Evolutionary conservation across 495 filamentous ascomycete species (phyloP).

Genomic region (Neurospora hispaniola): DNA sequence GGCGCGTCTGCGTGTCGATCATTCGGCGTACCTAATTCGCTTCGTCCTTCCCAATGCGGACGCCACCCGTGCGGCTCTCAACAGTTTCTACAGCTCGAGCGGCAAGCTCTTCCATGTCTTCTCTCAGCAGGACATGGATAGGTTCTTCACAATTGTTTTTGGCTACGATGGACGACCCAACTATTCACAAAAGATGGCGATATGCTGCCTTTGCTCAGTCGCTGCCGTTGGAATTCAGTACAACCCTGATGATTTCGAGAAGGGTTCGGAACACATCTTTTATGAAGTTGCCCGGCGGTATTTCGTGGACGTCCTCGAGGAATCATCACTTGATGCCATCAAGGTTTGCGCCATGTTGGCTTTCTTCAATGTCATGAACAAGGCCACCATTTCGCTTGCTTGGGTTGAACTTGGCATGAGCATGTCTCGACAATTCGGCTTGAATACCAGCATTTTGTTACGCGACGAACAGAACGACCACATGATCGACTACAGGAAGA

Average conservation of each 20-base stretch:
- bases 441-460: conserved; percentile 1
- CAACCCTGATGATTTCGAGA: conserved; percentile 9
- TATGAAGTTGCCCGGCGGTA: conserved; percentile 14
- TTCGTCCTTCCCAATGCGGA: conserved; percentile 15
- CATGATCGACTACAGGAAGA: conserved; percentile 15
- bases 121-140: conserved; percentile 9
- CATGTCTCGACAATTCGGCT: conserved; percentile 14
- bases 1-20: neutral
- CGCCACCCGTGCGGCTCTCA: conserved; percentile 11
- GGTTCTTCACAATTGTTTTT: conserved; percentile 9
- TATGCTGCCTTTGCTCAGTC: conserved; percentile 14
- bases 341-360: conserved; percentile 23
- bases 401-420: conserved; percentile 20
- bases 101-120: conserved; percentile 25
- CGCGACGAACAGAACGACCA: conserved; percentile 12
- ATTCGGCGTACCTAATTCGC: conserved; percentile 4
- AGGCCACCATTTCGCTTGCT: conserved; percentile 17
- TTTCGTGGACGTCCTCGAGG: conserved; percentile 16
- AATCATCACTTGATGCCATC: conserved; percentile 16
- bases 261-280: conserved; percentile 8
- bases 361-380: conserved; percentile 23
- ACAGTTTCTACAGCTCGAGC: conserved; percentile 21
- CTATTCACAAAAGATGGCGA: conserved; percentile 6
- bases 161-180: conserved; percentile 5
- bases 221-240: conserved; percentile 23